A percentile compares a stretch with the other conserved stretches of the same genome.
These are phyloP conservation scores for Colletotrichum gigasporum DNA, from an alignment of 2,329 filamentous ascomycete species.

Conservation along the genomic window DNA sequence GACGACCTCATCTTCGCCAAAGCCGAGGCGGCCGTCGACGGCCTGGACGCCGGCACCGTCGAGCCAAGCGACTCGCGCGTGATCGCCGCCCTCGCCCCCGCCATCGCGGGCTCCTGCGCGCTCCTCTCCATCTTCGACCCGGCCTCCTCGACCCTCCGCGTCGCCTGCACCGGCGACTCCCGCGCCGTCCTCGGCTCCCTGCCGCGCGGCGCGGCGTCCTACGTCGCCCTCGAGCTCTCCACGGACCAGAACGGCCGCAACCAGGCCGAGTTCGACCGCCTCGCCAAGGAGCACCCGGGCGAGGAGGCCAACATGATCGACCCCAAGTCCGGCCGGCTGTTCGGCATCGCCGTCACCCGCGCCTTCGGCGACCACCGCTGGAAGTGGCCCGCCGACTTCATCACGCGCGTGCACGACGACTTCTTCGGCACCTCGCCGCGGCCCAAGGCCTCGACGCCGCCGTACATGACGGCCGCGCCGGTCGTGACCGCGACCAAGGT, in stretches of 20 bases:
- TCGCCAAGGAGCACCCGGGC: conserved; percentile 68
- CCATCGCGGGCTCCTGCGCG: conserved; percentile 67
- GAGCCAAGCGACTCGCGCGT: conserved; percentile 19
- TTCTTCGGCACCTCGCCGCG: conserved; percentile 58
- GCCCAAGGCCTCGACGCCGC: conserved; percentile 62
- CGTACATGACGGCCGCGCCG: conserved; percentile 75
- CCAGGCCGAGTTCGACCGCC: conserved; percentile 61
- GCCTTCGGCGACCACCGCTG: conserved; percentile 75
- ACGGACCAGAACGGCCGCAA: conserved; percentile 75
- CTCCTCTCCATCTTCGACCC: conserved; percentile 71
- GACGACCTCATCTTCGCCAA: conserved; percentile 63
- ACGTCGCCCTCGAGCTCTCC: conserved; percentile 64
- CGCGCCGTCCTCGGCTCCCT: conserved; percentile 69
- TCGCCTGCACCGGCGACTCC: conserved; percentile 75
- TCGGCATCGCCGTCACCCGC: conserved; percentile 69
- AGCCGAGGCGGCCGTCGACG: conserved; percentile 43
- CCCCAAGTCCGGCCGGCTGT: conserved; percentile 62
- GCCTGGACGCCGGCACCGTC: conserved; percentile 37
- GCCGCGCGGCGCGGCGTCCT: conserved; percentile 48
- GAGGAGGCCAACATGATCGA: conserved; percentile 64
- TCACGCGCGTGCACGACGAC: conserved; percentile 13
- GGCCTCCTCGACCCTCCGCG: conserved; percentile 59
- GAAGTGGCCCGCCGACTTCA: conserved; percentile 65
- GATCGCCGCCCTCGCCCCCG: conserved; percentile 42
- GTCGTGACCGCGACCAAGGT: conserved; percentile 68